Conservation (phyloP, 371 early-diverging fungal species). For the Lichtheimia ornata region DNA sequence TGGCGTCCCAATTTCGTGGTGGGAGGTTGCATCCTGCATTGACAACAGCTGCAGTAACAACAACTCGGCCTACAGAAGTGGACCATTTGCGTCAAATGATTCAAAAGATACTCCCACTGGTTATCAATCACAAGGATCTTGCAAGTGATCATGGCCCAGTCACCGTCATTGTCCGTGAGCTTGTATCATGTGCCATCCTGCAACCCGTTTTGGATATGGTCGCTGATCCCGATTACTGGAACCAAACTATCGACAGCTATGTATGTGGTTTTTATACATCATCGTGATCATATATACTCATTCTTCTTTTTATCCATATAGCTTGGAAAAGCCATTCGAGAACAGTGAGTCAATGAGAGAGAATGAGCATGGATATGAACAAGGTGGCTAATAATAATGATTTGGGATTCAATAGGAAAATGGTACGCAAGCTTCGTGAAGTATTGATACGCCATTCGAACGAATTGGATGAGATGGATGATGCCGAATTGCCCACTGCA, state of each 20-base stretch:
- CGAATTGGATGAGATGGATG: slow-evolving; percentile 30
- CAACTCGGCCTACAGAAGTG: slow-evolving; percentile 52
- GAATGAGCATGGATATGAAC: too few relatives aligned
- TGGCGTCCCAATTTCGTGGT: slow-evolving; percentile 62
- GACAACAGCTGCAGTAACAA: slow-evolving; percentile 50
- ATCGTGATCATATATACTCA: not conserved
- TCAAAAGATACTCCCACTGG: slow-evolving; percentile 62
- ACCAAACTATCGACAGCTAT: slow-evolving; percentile 69
- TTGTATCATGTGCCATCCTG: slow-evolving; percentile 70
- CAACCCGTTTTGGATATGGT: slow-evolving; percentile 72
- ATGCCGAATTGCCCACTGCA: not conserved
- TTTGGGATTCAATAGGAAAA: slow-evolving; percentile 38
- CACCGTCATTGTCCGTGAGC: slow-evolving; percentile 70
- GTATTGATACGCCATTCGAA: slow-evolving; percentile 69
- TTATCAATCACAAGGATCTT: slow-evolving; percentile 58
- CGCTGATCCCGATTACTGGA: slow-evolving; percentile 86
- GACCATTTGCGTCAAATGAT: slow-evolving; percentile 70
- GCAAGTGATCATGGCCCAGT: slow-evolving; percentile 51
- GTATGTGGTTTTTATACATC: slow-evolving; percentile 31
- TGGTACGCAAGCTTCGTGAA: slow-evolving; percentile 73
- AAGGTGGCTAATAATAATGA: too few relatives aligned
- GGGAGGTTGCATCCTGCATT: slow-evolving; percentile 67
- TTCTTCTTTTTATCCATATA: slow-evolving; percentile 19
- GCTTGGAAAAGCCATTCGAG: slow-evolving; percentile 64
- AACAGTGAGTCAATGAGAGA: slow-evolving; percentile 53